These are phyloP conservation scores for Thielaviopsis euricoi DNA, from an alignment of 2,329 filamentous ascomycete genomes.

Conservation along the genomic window DNA sequence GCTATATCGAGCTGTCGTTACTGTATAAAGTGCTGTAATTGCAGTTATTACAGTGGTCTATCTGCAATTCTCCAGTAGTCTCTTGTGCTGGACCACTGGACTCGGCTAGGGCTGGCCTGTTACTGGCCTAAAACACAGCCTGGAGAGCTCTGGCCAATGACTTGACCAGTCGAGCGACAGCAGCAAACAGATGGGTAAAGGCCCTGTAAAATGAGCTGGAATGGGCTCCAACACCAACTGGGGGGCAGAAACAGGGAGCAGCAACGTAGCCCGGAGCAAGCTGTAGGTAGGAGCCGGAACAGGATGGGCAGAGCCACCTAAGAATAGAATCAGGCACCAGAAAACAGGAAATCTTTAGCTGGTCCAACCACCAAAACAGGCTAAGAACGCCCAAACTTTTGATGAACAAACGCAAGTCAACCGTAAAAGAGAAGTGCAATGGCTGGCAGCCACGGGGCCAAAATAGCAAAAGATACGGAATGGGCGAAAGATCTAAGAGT, in stretches of 20 bases:
- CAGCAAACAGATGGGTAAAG: background rate
- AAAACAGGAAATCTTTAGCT: too few species aligned
- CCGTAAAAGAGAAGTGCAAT: too few species aligned
- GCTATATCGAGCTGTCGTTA: background rate
- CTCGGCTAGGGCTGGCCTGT: background rate
- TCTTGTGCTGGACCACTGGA: background rate
- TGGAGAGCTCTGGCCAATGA: background rate
- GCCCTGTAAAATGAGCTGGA: background rate
- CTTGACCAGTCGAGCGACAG: background rate
- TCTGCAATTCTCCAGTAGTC: background rate
- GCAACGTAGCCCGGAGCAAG: too few species aligned
- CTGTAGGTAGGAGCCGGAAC: too few species aligned
- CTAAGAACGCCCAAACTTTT: too few species aligned
- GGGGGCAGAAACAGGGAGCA: background rate
- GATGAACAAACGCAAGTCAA: too few species aligned
- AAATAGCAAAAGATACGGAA: too few species aligned
- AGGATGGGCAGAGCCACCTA: background rate
- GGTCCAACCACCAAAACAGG: too few species aligned
- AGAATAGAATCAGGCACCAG: background rate
- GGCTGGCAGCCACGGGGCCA: too few species aligned
- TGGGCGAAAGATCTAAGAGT: too few species aligned
- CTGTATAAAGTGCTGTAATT: background rate
- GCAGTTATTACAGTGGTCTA: too few species aligned
- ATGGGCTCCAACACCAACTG: background rate
- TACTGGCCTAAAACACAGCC: background rate